Base-by-base conservation (phyloP, 1,284 basidiomycete species). In the Irpex sp. region DNA sequence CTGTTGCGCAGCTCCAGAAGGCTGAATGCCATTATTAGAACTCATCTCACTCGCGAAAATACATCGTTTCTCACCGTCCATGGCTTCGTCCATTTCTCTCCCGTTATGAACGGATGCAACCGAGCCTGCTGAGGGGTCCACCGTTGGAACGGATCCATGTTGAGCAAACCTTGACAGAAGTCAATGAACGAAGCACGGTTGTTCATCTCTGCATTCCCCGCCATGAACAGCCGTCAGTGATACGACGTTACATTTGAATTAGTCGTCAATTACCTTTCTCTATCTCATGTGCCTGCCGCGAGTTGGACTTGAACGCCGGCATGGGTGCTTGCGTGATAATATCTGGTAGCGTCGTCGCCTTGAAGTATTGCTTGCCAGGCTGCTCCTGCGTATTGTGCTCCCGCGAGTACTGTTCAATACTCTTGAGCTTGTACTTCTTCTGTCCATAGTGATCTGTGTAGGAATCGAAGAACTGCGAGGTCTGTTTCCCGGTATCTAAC, bases 301-400 rank as follows among this genome's bases (percentile, higher is more conserved):
- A 89, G 69, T 88, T 75, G 2, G 85, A 81, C 72, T 92, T 91
- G 70, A 87, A 87, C 46, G 82, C 81, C 21, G 94, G 89, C 83
- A 97, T 89, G 19, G 96, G 95, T 61, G 97, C 96, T 62, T 92
- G 93, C 75, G 95, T 95, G 76, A 99, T 92, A 71, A 99, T 97
- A 65, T 99, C 97, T 4, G 93, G 94, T 57, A 99, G 78, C 19
- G 94, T 92, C 15, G 88, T 94, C 26, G 95, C 94, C 75, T 95
- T 95, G 83, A 99, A 99, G 76, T 99, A 99, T 76, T 98, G 95
- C 76, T 99, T 98, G 69, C 94, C 95, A 0, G 96, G 95, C 74
- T 97, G 95, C 75, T 99, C 97, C 68, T 95, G 92, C 7, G 92
- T 92, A 66, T 93, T 93, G 76, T 97, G 95, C 76, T 99, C 97